Evolutionary conservation across 23 red algal genomes (phyloP), one percentile per base, ranked within the genome.

Genomic region (Gracilaria caudata): DNA sequence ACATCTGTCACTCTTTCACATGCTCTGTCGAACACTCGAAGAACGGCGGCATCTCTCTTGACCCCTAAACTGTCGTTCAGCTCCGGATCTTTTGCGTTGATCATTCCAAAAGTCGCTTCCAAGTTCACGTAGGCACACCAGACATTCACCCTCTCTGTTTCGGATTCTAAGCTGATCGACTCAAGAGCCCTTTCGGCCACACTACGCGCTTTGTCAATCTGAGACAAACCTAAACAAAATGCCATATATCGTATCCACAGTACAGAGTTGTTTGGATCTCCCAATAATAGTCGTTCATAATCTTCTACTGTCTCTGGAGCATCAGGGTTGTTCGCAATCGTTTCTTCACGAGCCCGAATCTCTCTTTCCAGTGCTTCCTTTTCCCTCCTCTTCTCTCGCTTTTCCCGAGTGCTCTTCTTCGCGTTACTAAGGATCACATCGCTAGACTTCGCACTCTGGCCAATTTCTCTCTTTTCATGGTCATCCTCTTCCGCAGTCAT

Each of bases 191-290:
- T 53, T 46, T 96, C 90, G 24, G 97, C 97, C 23, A 96, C 64
- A 44, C 73, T 85, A 32, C 90, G 78, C 39, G 97, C 92, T 25
- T 92, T 90, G 46, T 83, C 80, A 51, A 95, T 63, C 45, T 99
- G 81, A 24, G 87, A 82, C 24, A 89, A 54, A 17, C 85, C 61
- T 19, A 95, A 23, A 49, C 79, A 93, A 78, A 96, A 86, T 16
- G 97, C 97, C 94, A 99, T 99, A 64, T 95, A 99, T 20, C 79
- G 75, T 32, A 95, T 95, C 97, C 97, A 99, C 20, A 95, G 58
- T 10, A 45, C 78, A 13, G 97, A 93, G 34, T 82, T 79, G 58
- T 99, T 87, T 10, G 92, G 97, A 40, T 87, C 74, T 43, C 93
- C 97, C 78, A 95, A 38, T 12, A 99, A 77, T 17, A 90, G 58